Base-by-base conservation (phyloP, 768 basidiomycete genomes). In the Cystofilobasidium macerans region DNA sequence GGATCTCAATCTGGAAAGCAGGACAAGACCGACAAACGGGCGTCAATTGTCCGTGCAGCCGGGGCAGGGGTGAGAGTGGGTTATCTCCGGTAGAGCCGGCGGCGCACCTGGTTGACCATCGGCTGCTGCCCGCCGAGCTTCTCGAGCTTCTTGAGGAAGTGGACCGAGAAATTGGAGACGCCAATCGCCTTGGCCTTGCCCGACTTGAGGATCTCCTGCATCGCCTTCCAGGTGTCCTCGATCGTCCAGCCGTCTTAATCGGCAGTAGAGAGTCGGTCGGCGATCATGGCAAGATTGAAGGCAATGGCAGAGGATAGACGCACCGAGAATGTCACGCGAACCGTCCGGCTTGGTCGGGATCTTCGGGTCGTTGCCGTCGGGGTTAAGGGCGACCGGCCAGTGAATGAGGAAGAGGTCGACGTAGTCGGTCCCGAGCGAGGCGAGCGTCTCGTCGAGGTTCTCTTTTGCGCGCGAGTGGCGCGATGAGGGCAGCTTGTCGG, bases 361-460 rank as follows among this genome's bases (percentile, higher is more conserved):
- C 56, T 57, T 57, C 1, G 56, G 33, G 56, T 57, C 56, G 56
- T 57, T 57, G 4, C 56, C 56, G 56, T 33, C 9, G 3, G 56
- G 56, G 33, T 57, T 57, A 33, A 57, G 56, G 28, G 56, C 16
- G 33, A 57, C 56, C 13, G 56, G 56, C 56, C 59, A 61, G 30
- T 61, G 59, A 30, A 61, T 61, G 26, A 61, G 59, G 43, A 40
- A 61, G 4, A 61, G 90, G 72, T 92, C 88, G 58, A 92, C 78
- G 74, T 92, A 92, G 57, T 82, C 79, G 0, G 85, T 86, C 40
- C 82, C 83, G 51, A 94, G 83, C 64, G 80, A 78, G 70, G 79
- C 77, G 64, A 92, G 80, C 22, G 87, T 86, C 33, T 76, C 76
- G 66, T 85, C 80, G 36, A 94, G 79, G 22, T 85, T 84, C 60